phyloP scores from a whole-genome alignment of 352 stramenopile species.

The Globisporangium yorkense region DNA sequence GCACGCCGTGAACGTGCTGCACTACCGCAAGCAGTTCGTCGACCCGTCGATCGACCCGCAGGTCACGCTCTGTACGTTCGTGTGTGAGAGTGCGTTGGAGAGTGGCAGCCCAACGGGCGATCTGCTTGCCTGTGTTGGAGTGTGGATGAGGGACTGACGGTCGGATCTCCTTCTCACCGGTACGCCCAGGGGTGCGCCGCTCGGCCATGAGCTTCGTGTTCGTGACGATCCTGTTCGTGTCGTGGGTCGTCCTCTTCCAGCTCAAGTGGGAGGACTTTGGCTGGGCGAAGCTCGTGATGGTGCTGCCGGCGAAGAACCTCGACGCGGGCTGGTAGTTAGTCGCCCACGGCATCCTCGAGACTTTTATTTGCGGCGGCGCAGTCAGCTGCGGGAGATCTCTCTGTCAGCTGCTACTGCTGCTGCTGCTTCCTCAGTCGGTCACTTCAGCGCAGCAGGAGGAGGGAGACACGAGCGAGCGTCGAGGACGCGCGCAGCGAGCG shows the following conservation, averaged over 20 bases:
- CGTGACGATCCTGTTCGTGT: conserved; percentile 64
- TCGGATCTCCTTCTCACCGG: neutral
- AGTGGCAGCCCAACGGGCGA: too few species aligned
- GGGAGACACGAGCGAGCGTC: too few species aligned
- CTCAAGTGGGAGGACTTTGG: conserved; percentile 83
- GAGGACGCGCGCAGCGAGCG: neutral
- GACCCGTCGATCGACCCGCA: conserved; percentile 56
- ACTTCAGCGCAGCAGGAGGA: too few species aligned
- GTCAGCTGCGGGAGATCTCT: too few species aligned
- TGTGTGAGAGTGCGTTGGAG: neutral
- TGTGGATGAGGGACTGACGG: neutral
- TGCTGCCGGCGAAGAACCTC: conserved; percentile 56
- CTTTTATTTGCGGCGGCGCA: too few species aligned
- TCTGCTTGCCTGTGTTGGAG: neutral
- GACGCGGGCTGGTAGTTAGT: conserved; percentile 61
- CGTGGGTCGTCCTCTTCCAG: conserved; percentile 78
- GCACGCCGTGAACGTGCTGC: conserved; percentile 76
- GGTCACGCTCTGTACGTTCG: conserved; percentile 69
- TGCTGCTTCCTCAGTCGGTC: too few species aligned
- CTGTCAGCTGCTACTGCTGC: neutral
- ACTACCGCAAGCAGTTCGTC: conserved; percentile 78
- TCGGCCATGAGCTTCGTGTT: conserved; percentile 69
- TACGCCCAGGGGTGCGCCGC: conserved; percentile 55
- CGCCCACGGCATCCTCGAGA: too few species aligned
- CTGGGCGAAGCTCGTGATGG: conserved; percentile 74